These are phyloP conservation scores for Paraglomus brasilianum DNA, from an alignment of 192 early-diverging fungal species.

Conservation along the genomic window DNA sequence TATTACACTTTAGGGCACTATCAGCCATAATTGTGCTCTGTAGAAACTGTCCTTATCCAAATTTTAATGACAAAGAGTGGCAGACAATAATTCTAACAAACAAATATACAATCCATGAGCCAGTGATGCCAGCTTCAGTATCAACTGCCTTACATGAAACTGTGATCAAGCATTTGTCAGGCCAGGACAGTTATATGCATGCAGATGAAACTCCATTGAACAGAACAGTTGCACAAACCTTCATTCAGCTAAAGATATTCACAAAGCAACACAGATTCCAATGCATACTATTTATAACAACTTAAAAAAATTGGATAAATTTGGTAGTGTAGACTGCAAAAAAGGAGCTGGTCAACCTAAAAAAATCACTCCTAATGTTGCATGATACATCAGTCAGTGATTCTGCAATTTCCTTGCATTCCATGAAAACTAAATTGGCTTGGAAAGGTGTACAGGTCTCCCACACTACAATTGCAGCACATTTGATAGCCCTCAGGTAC, in stretches of 20 bases:
- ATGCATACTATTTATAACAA: too few relatives aligned
- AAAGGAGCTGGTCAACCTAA: too few relatives aligned
- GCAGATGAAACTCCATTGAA: slow-evolving; percentile 22
- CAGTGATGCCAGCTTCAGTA: slow-evolving; percentile 17
- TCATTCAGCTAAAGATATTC: slow-evolving; percentile 29
- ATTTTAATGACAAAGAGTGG: slow-evolving; percentile 30
- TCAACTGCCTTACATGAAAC: slow-evolving; percentile 21
- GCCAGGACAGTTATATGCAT: slow-evolving; percentile 29
- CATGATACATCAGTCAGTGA: too few relatives aligned
- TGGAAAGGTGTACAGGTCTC: too few relatives aligned
- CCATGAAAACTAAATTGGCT: too few relatives aligned
- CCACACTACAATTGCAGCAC: too few relatives aligned
- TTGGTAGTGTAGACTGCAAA: too few relatives aligned
- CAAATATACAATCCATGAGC: slow-evolving; percentile 23
- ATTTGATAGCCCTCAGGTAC: too few relatives aligned
- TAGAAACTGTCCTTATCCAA: slow-evolving; percentile 11
- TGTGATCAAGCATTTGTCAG: slow-evolving; percentile 20
- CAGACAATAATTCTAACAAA: slow-evolving; percentile 17
- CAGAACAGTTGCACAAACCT: slow-evolving; percentile 24
- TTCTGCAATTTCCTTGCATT: too few relatives aligned
- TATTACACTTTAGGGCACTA: slow-evolving; percentile 20
- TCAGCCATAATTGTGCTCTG: slow-evolving; percentile 27
- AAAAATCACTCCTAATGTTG: too few relatives aligned
- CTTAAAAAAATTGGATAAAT: too few relatives aligned
- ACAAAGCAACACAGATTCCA: too few relatives aligned